Base-by-base conservation (phyloP, 2,329 filamentous ascomycete species). In the Graphilbum fragrans region DNA sequence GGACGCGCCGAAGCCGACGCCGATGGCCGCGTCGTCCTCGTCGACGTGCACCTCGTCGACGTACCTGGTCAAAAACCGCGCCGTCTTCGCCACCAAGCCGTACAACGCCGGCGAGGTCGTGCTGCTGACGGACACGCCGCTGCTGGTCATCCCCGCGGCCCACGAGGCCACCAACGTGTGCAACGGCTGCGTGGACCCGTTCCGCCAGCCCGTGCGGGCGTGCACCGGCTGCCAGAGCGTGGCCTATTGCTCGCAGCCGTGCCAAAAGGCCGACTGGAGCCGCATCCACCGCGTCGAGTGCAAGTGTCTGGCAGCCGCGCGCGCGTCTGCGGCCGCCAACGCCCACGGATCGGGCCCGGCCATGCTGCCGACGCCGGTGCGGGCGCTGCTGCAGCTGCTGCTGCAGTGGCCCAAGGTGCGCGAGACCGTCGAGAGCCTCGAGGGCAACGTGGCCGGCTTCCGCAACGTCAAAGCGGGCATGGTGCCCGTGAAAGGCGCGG, bases 231-330 rank as follows among this genome's bases (percentile, higher is more conserved):
- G 76, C 58, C 65, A 60, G 22, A 60, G 66, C 2, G 64, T 65
- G 4, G 63, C 60, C 21, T 80, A 80, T 61, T 80, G 76, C 58
- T 60, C 62, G 39, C 42, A 58, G 8, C 48, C 53, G 5, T 80
- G 76, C 56, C 76, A 80, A 57, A 58, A 59, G 20, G 58, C 63
- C 2, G 66, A 72, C 52, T 80, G 76, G 74, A 55, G 55, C 8
- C 53, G 55, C 2, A 59, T 64, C 33, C 76, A 80, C 57, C 63
- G 65, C 49, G 57, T 56, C 36, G 76, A 80, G 58, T 80, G 76
- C 60, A 56, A 56, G 22, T 55, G 61, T 25, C 60, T 70, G 45
- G 50, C 53, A 47, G 62, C 59, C 37, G 61, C 68, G 18, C 52
- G 36, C 29, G 52, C 54, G 35, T 46, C 47, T 49, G 45, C 36